Conservation (phyloP, 192 early-diverging fungal species). For the Podila horticola region DNA sequence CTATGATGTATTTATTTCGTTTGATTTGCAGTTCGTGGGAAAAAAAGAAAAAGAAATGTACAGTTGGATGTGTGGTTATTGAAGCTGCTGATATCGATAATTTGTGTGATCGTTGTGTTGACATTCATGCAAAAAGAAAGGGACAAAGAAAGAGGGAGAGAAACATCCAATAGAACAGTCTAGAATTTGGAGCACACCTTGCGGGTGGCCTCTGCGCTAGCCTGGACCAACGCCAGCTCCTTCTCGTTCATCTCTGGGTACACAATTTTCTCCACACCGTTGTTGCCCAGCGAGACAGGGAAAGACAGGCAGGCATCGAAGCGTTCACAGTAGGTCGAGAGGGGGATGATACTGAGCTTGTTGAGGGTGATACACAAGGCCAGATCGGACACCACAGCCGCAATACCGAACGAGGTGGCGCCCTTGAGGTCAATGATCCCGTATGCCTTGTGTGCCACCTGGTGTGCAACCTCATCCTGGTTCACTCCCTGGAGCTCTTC, state of each 20-base stretch:
- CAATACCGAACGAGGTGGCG: conserved; percentile 87
- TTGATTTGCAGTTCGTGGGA: too few species aligned
- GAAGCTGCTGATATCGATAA: too few species aligned
- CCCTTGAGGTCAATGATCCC: conserved; percentile 89
- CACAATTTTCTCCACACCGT: conserved; percentile 78
- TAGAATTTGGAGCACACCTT: conserved; percentile 62
- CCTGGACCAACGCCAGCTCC: conserved; percentile 67
- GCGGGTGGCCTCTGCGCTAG: conserved; percentile 65
- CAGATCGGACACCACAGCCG: conserved; percentile 77
- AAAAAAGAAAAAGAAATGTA: too few species aligned
- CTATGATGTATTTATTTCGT: too few species aligned
- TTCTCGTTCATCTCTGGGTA: conserved; percentile 70
- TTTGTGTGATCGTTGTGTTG: neutral
- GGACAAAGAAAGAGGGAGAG: neutral
- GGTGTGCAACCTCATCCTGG: conserved; percentile 60
- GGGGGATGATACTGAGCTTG: conserved; percentile 73
- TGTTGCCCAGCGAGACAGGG: conserved; percentile 80
- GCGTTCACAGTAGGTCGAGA: conserved; percentile 73
- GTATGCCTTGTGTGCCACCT: conserved; percentile 80
- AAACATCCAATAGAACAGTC: neutral
- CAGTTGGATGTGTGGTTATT: too few species aligned
- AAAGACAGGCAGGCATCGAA: conserved; percentile 75
- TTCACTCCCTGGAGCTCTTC: conserved; percentile 70
- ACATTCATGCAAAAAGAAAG: neutral
- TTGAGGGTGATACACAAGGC: conserved; percentile 77